Evolutionary conservation across 441 rosid species (phyloP), one percentile per base, ranked within the genome.

Genomic region (Biscutella laevigata): DNA sequence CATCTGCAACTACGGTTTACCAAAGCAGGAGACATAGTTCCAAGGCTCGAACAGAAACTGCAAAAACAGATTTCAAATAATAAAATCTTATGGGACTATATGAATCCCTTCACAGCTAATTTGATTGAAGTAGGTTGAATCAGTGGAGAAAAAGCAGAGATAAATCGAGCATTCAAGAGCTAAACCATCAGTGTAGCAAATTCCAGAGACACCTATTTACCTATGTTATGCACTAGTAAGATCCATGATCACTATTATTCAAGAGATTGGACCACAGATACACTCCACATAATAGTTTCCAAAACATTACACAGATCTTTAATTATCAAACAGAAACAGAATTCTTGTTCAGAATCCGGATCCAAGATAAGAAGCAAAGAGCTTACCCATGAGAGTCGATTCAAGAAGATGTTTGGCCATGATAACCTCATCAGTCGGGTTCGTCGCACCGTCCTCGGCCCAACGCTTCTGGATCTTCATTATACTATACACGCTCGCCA

Each of bases 381-480:
- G 52, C 21, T 64, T 77, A 83, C 87, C 87, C 80, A 83, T 73
- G 12, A 83, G 80, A 75, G 88, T 74, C 34, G 78, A 66, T 61
- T 82, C 88, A 4, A 82, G 81, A 25, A 77, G 79, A 48, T 75
- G 79, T 37, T 65, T 73, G 14, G 74, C 71, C 81, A 82, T 65
- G 28, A 82, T 67, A 16, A 79, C 79, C 77, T 82, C 84, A 65
- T 82, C 88, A 26, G 91, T 78, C 3, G 87, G 81, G 17, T 67
- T 75, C 56, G 66, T 26, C 10, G 55, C 34, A 27, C 66, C 78
- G 7, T 78, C 96, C 35, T 74, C 82, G 75, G 64, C 57, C 81
- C 78, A 65, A 0, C 80, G 83, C 59, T 59, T 67, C 73, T 71
- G 72, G 83, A 83, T 80, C 75, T 47, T 44, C 68, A 61, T 49